Base-by-base conservation (phyloP, 176 grass and related monocot species). In the Themeda triandra region DNA sequence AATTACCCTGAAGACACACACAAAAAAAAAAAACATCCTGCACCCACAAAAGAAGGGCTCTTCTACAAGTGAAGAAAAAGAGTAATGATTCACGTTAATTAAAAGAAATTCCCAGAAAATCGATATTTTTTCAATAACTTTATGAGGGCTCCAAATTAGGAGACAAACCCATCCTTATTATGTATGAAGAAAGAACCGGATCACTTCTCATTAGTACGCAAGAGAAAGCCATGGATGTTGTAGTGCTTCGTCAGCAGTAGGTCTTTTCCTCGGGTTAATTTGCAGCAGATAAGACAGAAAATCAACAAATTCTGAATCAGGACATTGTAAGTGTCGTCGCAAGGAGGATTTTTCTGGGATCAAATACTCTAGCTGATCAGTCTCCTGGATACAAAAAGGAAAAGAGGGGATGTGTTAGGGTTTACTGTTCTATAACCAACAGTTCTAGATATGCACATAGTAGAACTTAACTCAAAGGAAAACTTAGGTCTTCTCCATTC, bases 191-290 rank as follows among this genome's bases (percentile, higher is more conserved):
- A 81, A 80, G 30, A 0, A 69, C 37, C 1, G 4, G 14, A 73
- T 75, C 45, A 23, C 51, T 62, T 65, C 63, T 35, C 46, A 82
- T 59, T 75, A 77, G 83, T 94, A 94, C 1, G 82, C 79, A 80
- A 78, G 89, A 42, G 91, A 94, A 92, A 98, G 78, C 93, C 96
- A 98, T 66, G 77, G 89, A 89, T 96, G 96, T 23, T 85, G 80
- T 40, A 98, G 70, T 6, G 96, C 93, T 88, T 98, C 93, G 23
- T 78, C 89, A 18, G 96, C 93, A 71, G 91, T 96, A 42, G 96
- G 93, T 59, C 96, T 91, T 63, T 85, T 89, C 30, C 74, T 95
- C 24, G 96, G 96, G 77, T 98, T 98, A 91, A 94, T 94, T 93
- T 98, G 89, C 77, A 98, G 75, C 69, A 98, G 75, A 79, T 84